These are phyloP conservation scores for Erythrobasidium yunnanense DNA, from an alignment of 768 basidiomycete species.

Conservation along the genomic window DNA sequence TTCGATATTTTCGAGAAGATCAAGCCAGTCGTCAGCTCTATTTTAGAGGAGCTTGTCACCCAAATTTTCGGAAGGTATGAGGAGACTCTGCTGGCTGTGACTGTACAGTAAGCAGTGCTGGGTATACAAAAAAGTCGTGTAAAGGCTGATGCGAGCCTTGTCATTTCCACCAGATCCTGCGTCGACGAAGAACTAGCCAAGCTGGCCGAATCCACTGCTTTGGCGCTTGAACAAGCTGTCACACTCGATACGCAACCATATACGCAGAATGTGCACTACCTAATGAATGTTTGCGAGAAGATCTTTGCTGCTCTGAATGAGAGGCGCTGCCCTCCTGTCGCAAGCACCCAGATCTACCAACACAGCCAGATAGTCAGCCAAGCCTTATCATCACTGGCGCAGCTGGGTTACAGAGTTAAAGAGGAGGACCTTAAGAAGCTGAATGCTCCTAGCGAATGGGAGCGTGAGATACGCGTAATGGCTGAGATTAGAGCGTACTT, in stretches of 20 bases:
- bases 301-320: background rate
- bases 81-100: slow-evolving; percentile 30
- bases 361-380: background rate
- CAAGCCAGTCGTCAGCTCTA: slow-evolving; percentile 33
- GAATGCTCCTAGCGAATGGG: slow-evolving; percentile 41
- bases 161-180: background rate
- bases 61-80: slow-evolving; percentile 46
- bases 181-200: slow-evolving; percentile 18
- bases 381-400: background rate
- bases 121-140: too few relatives aligned
- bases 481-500: slow-evolving; percentile 52
- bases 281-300: background rate
- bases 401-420: background rate
- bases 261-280: slow-evolving; percentile 43
- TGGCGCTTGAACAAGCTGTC: slow-evolving; percentile 42
- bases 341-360: background rate
- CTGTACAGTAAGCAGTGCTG: slow-evolving; percentile 38
- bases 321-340: background rate
- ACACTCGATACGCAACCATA: slow-evolving; percentile 45
- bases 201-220: slow-evolving; percentile 36
- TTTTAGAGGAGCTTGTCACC: slow-evolving; percentile 39
- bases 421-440: slow-evolving; percentile 41
- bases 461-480: slow-evolving; percentile 50
- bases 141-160: background rate
- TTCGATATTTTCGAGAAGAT: slow-evolving; percentile 40